A percentile compares a stretch with the other conserved stretches of the same genome.
These are phyloP conservation scores for Boletus reticuloceps DNA, from an alignment of 768 basidiomycete species.

Conservation along the genomic window DNA sequence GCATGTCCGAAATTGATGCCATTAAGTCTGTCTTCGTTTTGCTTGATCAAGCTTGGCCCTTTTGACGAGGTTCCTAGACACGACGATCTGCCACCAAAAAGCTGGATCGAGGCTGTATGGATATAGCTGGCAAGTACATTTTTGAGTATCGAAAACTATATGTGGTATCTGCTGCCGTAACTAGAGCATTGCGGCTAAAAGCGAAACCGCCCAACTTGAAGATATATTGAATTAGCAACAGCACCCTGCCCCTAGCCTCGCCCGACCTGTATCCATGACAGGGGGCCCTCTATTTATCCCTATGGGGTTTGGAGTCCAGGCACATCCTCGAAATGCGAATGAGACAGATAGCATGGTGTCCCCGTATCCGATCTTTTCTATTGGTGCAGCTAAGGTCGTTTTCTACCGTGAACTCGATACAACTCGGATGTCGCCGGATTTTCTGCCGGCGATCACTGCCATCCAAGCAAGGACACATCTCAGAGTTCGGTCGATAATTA, in stretches of 20 bases:
- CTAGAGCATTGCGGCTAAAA: too few relatives aligned
- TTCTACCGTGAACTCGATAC: background rate
- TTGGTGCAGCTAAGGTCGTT: background rate
- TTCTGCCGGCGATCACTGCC: background rate
- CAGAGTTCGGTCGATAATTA: background rate
- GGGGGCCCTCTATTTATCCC: background rate
- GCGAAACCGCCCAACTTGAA: background rate
- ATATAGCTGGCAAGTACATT: conserved; percentile 16
- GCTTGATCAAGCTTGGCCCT: background rate
- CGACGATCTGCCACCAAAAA: conserved; percentile 21
- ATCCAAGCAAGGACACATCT: background rate
- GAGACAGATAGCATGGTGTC: background rate
- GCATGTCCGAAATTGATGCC: conserved; percentile 14
- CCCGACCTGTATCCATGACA: too few relatives aligned
- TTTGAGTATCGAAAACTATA: too few relatives aligned
- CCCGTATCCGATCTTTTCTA: background rate
- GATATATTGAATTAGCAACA: background rate
- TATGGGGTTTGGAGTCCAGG: background rate
- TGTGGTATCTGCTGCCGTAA: background rate
- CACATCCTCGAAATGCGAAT: background rate
- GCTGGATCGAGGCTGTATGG: conserved; percentile 16
- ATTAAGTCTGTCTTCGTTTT: conserved; percentile 12
- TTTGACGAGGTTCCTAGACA: conserved; percentile 6
- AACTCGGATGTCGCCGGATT: background rate
- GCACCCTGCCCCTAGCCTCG: background rate